Evolutionary conservation across 495 filamentous ascomycete species (phyloP).

Genomic region (Evernia prunastri): DNA sequence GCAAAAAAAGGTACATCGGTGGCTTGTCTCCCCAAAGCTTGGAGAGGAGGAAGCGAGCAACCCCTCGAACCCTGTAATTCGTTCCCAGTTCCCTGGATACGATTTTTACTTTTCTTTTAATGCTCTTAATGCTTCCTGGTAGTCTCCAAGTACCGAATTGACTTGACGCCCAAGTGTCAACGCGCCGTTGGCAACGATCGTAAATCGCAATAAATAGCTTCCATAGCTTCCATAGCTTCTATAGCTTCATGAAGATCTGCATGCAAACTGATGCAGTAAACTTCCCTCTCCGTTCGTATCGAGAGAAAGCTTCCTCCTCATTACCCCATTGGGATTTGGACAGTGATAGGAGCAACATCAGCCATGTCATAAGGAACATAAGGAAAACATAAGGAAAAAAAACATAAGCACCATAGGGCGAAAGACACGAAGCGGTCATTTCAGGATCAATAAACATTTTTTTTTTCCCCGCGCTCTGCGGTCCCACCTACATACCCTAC

Average conservation of each 20-base stretch:
- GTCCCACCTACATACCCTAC: background rate
- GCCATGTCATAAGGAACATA: background rate
- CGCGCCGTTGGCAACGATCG: slow-evolving; percentile 3
- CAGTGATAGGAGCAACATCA: background rate
- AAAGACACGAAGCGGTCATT: background rate
- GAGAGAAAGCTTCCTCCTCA: background rate
- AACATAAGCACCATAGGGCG: no score
- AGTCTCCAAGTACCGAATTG: background rate
- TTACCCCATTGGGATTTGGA: background rate
- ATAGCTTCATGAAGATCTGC: slow-evolving; percentile 6
- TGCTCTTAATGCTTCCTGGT: background rate
- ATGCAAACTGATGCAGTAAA: background rate
- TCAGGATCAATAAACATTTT: slow-evolving; percentile 8
- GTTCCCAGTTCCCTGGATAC: slow-evolving; percentile 6
- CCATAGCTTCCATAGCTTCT: no score
- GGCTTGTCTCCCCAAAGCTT: slow-evolving; percentile 2
- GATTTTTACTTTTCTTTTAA: no score
- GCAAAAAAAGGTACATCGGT: background rate
- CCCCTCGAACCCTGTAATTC: background rate
- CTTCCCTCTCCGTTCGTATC: background rate
- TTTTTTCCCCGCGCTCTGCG: slow-evolving; percentile 3
- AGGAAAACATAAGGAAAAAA: no score
- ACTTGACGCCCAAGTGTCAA: background rate
- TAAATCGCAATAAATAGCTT: slow-evolving; percentile 6
- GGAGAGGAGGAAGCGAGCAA: no score